Evolutionary conservation across 1,284 basidiomycete species (phyloP).

Genomic region (Pseudozyma sp.): DNA sequence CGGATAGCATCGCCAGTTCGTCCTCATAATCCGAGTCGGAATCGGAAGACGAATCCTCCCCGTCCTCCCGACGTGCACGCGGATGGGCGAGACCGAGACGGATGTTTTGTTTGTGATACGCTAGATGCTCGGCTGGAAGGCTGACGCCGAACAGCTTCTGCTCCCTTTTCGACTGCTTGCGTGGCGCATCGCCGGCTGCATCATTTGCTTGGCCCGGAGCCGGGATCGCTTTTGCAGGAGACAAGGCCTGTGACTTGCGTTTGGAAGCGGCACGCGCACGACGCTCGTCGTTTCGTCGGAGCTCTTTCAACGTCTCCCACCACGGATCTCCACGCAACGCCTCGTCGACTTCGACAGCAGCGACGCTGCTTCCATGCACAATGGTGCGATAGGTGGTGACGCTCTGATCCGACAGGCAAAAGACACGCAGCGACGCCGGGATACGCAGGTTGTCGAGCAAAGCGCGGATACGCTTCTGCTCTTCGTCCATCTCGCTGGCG

Average conservation of each 20-base stretch:
- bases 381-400: constrained; percentile 64
- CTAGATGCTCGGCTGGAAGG: constrained; percentile 65
- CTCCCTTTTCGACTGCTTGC: constrained; percentile 53
- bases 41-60: constrained; percentile 50
- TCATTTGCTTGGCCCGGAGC: background rate
- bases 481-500: constrained; percentile 59
- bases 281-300: constrained; percentile 59
- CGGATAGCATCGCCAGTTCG: constrained; percentile 60
- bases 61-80: constrained; percentile 50
- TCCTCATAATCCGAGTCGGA: constrained; percentile 54
- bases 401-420: constrained; percentile 57
- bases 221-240: constrained; percentile 40
- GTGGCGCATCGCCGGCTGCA: constrained; percentile 9
- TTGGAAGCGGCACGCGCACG: constrained; percentile 50
- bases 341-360: constrained; percentile 45
- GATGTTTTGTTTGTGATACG: constrained; percentile 66
- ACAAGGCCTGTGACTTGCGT: constrained; percentile 44
- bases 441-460: constrained; percentile 67
- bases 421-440: constrained; percentile 65
- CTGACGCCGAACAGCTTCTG: constrained; percentile 59
- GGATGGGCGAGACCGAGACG: constrained; percentile 66
- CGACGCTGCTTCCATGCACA: constrained; percentile 56
- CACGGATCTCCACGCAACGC: constrained; percentile 63
- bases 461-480: constrained; percentile 59
- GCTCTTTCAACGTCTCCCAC: constrained; percentile 64